These are phyloP conservation scores for Fabrea salina DNA, from an alignment of 169 alveolate genomes.

Conservation along the genomic window DNA sequence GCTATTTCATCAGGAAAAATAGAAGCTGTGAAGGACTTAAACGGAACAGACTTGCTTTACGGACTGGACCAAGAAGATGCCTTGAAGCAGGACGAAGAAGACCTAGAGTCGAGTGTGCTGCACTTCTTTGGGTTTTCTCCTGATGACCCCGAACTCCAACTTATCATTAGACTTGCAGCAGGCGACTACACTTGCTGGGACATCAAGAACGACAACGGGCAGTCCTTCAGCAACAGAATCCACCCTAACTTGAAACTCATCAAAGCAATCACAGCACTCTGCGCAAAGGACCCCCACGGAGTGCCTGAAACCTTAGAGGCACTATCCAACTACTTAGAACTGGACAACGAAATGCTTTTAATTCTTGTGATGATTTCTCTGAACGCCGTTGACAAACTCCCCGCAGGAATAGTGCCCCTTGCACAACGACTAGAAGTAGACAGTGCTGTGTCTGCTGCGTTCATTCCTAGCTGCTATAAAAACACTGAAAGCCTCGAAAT, in stretches of 20 bases:
- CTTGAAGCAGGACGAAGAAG: neutral
- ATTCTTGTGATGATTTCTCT: neutral
- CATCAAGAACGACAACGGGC: neutral
- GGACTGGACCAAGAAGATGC: neutral
- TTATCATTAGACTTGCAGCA: neutral
- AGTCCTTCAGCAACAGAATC: neutral
- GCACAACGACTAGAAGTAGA: constrained; percentile 22
- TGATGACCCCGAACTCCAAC: neutral
- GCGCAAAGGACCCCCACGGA: neutral
- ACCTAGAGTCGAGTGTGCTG: neutral
- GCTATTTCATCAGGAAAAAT: neutral
- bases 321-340: neutral
- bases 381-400: neutral
- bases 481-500: neutral
- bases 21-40: neutral
- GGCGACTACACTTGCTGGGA: constrained; percentile 8
- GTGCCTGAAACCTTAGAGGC: neutral
- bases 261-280: neutral
- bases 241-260: neutral
- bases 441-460: neutral
- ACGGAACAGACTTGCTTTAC: too few species aligned
- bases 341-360: neutral
- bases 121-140: neutral
- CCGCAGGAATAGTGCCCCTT: constrained; percentile 5
- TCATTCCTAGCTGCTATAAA: neutral